A percentile compares a stretch with the other conserved stretches of the same genome.
These are phyloP conservation scores for Handroanthus guayacan DNA, from an alignment of 257 asterid species.

Conservation along the genomic window DNA sequence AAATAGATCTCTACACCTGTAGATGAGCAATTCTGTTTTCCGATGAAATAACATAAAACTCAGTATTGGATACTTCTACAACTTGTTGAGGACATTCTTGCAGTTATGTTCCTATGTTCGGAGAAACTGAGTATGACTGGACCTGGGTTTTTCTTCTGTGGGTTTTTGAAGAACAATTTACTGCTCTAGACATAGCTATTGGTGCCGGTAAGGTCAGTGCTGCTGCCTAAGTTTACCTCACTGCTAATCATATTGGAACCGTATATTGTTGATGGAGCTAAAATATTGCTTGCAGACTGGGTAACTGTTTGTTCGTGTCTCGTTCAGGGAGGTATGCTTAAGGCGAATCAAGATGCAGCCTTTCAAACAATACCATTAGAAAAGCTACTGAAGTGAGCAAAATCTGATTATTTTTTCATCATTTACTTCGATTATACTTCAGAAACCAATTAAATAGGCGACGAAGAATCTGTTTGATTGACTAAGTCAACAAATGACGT, in stretches of 20 bases:
- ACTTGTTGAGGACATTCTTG: slow-evolving; percentile 28
- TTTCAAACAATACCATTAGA: slow-evolving; percentile 52
- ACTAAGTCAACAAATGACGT: too few species aligned
- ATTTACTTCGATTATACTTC: slow-evolving; percentile 27
- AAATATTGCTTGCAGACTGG: slow-evolving; percentile 62
- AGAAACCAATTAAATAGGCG: neutral
- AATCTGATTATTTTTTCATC: slow-evolving; percentile 2
- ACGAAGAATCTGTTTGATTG: slow-evolving; percentile 1
- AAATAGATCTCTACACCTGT: neutral
- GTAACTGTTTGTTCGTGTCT: slow-evolving; percentile 41
- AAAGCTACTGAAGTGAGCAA: slow-evolving; percentile 74
- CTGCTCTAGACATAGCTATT: slow-evolving; percentile 74
- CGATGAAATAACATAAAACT: neutral
- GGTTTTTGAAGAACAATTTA: slow-evolving; percentile 81
- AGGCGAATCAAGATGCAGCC: slow-evolving; percentile 89
- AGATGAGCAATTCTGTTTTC: slow-evolving; percentile 26
- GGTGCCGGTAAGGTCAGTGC: slow-evolving; percentile 85
- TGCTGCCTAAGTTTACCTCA: slow-evolving; percentile 26
- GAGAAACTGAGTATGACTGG: slow-evolving; percentile 81
- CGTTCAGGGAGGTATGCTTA: slow-evolving; percentile 77
- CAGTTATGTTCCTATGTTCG: slow-evolving; percentile 84
- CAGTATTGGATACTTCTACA: slow-evolving; percentile 17
- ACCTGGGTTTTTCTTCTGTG: slow-evolving; percentile 54
- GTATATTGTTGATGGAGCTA: slow-evolving; percentile 27
- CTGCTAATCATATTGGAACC: slow-evolving; percentile 13